Conservation (phyloP, 2,329 filamentous ascomycete genomes). For the Fusarium abutilonis region DNA sequence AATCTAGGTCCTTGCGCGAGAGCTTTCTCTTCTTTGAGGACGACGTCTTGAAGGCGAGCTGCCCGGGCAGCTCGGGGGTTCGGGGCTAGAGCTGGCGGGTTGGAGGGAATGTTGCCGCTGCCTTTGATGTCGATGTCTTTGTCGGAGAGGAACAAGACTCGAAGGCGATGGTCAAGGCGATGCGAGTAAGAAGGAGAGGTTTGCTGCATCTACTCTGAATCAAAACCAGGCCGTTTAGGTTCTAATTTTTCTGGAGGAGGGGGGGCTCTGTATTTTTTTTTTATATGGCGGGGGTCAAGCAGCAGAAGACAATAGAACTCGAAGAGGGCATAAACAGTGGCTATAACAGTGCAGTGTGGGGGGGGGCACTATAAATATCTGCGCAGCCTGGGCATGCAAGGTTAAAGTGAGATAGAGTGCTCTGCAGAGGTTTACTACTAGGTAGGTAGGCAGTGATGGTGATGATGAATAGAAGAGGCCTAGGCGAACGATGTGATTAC, state of each 20-base stretch:
- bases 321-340: conserved; percentile 27
- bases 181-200: conserved; percentile 31
- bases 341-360: conserved; percentile 35
- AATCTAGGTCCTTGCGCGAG: conserved; percentile 58
- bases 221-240: conserved; percentile 19
- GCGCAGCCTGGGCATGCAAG: not conserved
- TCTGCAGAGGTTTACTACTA: not conserved
- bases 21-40: conserved; percentile 79
- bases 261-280: conserved; percentile 29
- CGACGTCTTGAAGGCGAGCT: conserved; percentile 78
- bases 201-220: conserved; percentile 34
- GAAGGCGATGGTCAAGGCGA: conserved; percentile 22
- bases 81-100: conserved; percentile 35
- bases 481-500: not conserved
- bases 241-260: conserved; percentile 16
- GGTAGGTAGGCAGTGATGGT: conserved; percentile 6
- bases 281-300: not conserved
- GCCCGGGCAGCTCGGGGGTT: conserved; percentile 65
- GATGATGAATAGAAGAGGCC: conserved; percentile 2
- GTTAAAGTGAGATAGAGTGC: not conserved
- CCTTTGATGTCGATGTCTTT: conserved; percentile 12
- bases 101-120: conserved; percentile 13
- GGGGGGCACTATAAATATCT: conserved; percentile 28
- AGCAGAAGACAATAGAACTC: not conserved
- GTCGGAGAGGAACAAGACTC: conserved; percentile 13